These are phyloP conservation scores for Oryza meridionalis DNA, from an alignment of 176 grass and related monocot genomes.

Conservation along the genomic window DNA sequence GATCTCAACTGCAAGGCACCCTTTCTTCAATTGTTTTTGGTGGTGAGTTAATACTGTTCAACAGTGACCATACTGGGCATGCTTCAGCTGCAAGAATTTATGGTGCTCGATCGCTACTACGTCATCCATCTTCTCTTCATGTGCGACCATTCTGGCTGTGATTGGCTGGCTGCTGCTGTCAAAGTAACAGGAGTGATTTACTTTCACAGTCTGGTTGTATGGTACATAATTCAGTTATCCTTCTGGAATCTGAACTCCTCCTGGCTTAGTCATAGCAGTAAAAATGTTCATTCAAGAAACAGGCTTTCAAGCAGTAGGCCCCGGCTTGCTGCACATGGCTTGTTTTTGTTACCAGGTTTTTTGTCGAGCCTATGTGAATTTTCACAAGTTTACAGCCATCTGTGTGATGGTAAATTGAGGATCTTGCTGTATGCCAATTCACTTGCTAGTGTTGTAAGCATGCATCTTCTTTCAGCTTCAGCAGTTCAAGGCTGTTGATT, in stretches of 20 bases:
- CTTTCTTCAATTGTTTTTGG: neutral
- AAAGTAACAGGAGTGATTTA: neutral
- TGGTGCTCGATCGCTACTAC: conserved; percentile 25
- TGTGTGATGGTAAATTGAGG: neutral
- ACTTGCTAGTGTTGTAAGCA: neutral
- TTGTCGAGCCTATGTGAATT: neutral
- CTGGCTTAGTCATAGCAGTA: neutral
- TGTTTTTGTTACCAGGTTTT: neutral
- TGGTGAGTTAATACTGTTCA: neutral
- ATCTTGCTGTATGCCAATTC: neutral
- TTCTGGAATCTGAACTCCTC: neutral
- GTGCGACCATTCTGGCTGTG: conserved; percentile 31
- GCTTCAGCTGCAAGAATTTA: conserved; percentile 39
- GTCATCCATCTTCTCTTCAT: conserved; percentile 30
- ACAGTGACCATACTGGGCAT: neutral
- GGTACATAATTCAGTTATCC: neutral
- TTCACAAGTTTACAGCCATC: neutral
- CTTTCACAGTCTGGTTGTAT: neutral
- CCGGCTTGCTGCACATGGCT: neutral
- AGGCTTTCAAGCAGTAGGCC: neutral
- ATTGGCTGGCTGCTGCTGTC: conserved; percentile 8
- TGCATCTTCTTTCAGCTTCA: neutral
- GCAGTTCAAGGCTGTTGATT: neutral
- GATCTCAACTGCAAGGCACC: conserved; percentile 24
- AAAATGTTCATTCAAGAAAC: neutral